Conservation (phyloP, 2,329 filamentous ascomycete species). For the Pseudogymnoascus sp. region DNA sequence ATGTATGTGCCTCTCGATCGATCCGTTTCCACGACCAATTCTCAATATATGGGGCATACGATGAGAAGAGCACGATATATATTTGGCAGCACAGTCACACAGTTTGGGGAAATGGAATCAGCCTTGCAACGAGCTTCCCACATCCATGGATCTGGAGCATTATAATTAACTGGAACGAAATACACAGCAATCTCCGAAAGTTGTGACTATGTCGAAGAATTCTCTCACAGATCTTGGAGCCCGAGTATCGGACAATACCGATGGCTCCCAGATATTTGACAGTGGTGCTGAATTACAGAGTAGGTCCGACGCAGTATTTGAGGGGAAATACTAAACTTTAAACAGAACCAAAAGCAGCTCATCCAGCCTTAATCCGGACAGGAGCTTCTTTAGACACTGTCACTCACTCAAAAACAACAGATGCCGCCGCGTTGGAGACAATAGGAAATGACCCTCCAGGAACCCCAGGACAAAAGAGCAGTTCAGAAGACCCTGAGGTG, state of each 20-base stretch:
- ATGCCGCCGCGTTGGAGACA: not conserved
- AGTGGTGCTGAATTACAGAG: not conserved
- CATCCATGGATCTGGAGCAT: not conserved
- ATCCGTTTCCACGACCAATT: not conserved
- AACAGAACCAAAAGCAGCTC: no score
- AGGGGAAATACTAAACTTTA: not conserved
- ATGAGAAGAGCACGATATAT: not conserved
- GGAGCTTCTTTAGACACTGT: no score
- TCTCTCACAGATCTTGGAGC: not conserved
- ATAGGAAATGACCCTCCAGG: not conserved
- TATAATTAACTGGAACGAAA: not conserved
- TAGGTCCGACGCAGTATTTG: not conserved
- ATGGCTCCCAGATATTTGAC: not conserved
- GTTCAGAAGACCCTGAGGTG: not conserved
- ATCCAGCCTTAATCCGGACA: no score
- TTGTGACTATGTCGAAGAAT: not conserved
- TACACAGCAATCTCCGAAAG: not conserved
- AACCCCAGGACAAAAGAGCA: not conserved
- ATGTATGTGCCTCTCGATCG: not conserved
- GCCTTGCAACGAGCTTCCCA: not conserved
- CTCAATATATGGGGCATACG: not conserved
- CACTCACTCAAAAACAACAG: not conserved
- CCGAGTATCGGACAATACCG: not conserved
- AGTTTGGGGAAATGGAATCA: not conserved
- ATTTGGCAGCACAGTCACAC: not conserved